Evolutionary conservation across 345 rosid species (phyloP), one percentile per base, ranked within the genome.

Genomic region (Eucalyptus cladocalyx): DNA sequence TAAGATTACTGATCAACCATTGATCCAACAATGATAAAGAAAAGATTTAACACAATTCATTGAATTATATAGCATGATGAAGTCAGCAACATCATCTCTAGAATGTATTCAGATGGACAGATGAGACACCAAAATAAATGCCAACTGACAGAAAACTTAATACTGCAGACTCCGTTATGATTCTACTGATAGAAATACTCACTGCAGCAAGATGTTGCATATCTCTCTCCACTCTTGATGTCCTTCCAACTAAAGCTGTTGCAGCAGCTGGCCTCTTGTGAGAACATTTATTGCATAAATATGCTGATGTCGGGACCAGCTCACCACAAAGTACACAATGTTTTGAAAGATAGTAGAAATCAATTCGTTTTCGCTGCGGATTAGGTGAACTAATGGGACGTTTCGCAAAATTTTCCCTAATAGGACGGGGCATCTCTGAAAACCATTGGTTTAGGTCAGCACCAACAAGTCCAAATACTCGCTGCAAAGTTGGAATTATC

Each of bases 311-410:
- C 80, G 92, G 97, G 91, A 97, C 99, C 90, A 97, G 89, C 88
- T 97, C 99, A 48, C 97, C 98, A 26, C 99, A 97, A 85, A 98
- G 93, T 86, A 95, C 62, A 89, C 99, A 98, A 90, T 98, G 98
- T 86, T 95, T 95, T 19, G 99, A 98, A 87, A 97, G 95, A 92
- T 96, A 97, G 91, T 96, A 98, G 83, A 86, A 95, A 88, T 98
- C 99, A 60, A 98, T 98, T 92, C 99, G 92, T 43, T 94, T 91
- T 88, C 94, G 91, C 87, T 93, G 94, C 8, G 95, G 93, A 91
- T 94, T 96, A 67, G 89, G 90, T 86, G 93, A 91, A 90, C 90
- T 88, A 6, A 91, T 86, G 51, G 92, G 93, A 49, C 94, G 94
- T 90, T 97, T 97, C 37, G 95, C 93, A 86, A 94, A 89, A 85